Conservation (phyloP, 495 filamentous ascomycete genomes). For the Podospora tetraspora region DNA sequence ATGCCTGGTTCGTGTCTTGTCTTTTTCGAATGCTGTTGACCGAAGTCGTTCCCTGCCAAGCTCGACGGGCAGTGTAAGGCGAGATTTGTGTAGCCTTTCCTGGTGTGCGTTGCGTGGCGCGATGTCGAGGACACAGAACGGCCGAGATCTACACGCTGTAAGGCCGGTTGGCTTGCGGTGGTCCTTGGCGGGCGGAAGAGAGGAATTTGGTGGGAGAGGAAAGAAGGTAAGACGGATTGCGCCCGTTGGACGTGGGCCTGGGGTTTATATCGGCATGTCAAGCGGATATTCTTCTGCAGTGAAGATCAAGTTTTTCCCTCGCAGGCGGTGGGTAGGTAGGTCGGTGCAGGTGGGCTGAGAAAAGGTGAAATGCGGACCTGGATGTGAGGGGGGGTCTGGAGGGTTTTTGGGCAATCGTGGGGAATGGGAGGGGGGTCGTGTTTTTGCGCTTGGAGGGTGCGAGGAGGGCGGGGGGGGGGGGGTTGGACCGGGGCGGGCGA, state of each 20-base stretch:
- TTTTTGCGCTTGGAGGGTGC: not conserved
- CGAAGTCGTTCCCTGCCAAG: slow-evolving; percentile 30
- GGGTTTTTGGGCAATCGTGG: slow-evolving; percentile 19
- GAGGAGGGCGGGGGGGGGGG: not conserved
- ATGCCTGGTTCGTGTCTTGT: slow-evolving; percentile 8
- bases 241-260: slow-evolving; percentile 9
- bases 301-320: slow-evolving; percentile 6
- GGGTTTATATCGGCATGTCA: slow-evolving; percentile 19
- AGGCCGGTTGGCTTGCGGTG: slow-evolving; percentile 22
- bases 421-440: slow-evolving; percentile 8
- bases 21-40: slow-evolving; percentile 5
- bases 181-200: slow-evolving; percentile 21
- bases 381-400: slow-evolving; percentile 19
- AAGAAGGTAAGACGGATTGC: slow-evolving; percentile 4
- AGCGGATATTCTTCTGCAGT: not conserved
- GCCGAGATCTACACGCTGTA: slow-evolving; percentile 28
- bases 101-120: slow-evolving; percentile 29
- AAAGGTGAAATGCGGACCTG: slow-evolving; percentile 13
- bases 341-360: slow-evolving; percentile 7
- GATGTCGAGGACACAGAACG: slow-evolving; percentile 21
- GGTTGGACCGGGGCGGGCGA: not conserved
- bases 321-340: slow-evolving; percentile 9
- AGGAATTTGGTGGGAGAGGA: slow-evolving; percentile 7
- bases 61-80: slow-evolving; percentile 18
- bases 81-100: slow-evolving; percentile 33